Base-by-base conservation (phyloP, 257 asterid genomes). In the Solanum lycopersicoides region DNA sequence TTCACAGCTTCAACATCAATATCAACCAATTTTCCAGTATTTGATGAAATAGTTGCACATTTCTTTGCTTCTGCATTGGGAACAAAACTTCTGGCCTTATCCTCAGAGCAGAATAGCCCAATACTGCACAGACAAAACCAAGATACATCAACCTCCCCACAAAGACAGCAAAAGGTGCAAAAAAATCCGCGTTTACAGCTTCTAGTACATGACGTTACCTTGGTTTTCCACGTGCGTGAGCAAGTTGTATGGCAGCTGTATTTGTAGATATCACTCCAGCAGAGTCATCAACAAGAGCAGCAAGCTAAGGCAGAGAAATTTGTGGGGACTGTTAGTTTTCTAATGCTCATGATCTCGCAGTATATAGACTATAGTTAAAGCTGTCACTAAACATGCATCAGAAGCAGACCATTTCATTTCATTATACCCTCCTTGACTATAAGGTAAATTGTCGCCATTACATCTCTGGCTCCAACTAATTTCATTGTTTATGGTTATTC, bases 171-270 rank as follows among this genome's bases (percentile, higher is more conserved):
- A 11, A 12, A 45, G 20, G 44, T 59, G 74, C 23, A 30, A 66
- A 5, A 25, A 3, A 14, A 8, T 77, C 12, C 28, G 68, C 50
- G 18, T 35, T 59, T 80, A 87, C 34, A 45, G 42, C 44, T 45
- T 79, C 35, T 65, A 32, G 50, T 32, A 82, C n/a, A 85, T 21
- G 87, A 71, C 86, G n/a, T 85, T 88, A 95, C 99, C 99, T 93
- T 68, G 98, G 98, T 89, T 95, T 96, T 86, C 89, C 91, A 11
- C 98, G 96, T 10, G 98, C 95, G 45, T 91, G 89, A 9, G 98
- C 98, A 13, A 96, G 95, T 84, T 94, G 99, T 56, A 96, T 88
- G 23, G 99, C 99, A 32, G 95, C 97, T 41, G 99, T 96, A 87
- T 96, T 96, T 4, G 98, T 93, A 59, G 95, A 89, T 87, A 96